Base-by-base conservation (phyloP, 768 basidiomycete species). In the Amanita pallidorosea region DNA sequence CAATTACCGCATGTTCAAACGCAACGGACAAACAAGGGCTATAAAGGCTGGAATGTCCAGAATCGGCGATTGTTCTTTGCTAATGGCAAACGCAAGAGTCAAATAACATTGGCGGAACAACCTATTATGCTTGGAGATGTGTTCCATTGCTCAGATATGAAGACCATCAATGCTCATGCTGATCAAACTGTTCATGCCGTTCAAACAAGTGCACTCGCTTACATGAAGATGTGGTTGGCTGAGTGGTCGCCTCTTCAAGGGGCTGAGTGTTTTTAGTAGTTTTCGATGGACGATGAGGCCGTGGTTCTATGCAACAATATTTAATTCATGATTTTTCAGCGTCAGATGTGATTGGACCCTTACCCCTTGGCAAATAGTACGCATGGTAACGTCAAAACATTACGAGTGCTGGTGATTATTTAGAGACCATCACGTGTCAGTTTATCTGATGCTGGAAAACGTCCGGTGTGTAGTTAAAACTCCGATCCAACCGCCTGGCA, bases 81-180 rank as follows among this genome's bases (percentile, higher is more conserved):
- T 36, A 86, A 81, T 45, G 83, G 82, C 38, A 67, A 70, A 45
- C 79, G 83, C 85, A 56, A 56, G 81, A 72, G 17, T 33, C 9
- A 23, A n/a, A 15, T 31, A 12, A n/a, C 8, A 9, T 22, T 17
- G 2, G 49, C 70, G 0, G 61, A 60, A 1, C 81, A 82, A 56
- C 79, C 80, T 0, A 80, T 86, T 48, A 73, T 67, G 13, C 61
- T 76, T 11, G 66, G 77, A 22, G 73, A 82, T 55, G 85, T 80
- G 0, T 87, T 82, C 72, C 85, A 86, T 56, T 75, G 74, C 60
- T 80, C 83, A n/a, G 84, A 87, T 57, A 59, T 88, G 41, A 37
- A 65, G 49, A 63, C 66, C 0, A 36, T 55, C 20, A 66, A 67
- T 37, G 78, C 71, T 1, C 20, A 55, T 4, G 70, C 69, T 4